Percentiles rank a stretch among this genome's conserved stretches.
Conservation (phyloP, 2,329 filamentous ascomycete species). For the Fusarium tricinctum region DNA sequence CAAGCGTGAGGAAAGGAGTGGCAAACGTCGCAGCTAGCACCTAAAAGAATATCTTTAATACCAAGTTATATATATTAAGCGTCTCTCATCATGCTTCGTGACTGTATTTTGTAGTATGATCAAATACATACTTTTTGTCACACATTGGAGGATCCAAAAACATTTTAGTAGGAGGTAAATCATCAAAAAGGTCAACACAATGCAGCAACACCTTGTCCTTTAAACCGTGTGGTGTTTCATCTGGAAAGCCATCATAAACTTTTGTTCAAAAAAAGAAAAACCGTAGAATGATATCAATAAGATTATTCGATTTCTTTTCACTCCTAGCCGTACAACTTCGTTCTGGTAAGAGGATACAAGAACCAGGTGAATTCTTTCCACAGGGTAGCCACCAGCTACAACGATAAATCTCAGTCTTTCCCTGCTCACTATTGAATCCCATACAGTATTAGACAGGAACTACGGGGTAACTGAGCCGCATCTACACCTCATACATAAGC, state of each 20-base stretch:
- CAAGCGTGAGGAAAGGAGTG: slow-evolving; percentile 24
- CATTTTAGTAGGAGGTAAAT: too few species aligned
- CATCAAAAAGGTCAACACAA: too few species aligned
- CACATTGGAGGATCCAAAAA: too few species aligned
- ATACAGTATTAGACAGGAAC: background rate
- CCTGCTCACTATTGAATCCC: background rate
- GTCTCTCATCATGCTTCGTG: background rate
- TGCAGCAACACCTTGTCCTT: too few species aligned
- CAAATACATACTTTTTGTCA: background rate
- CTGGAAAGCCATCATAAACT: background rate
- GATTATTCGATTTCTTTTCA: too few species aligned
- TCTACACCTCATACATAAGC: background rate
- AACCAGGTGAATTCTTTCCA: background rate
- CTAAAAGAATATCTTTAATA: slow-evolving; percentile 38
- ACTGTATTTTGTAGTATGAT: background rate
- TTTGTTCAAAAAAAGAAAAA: too few species aligned
- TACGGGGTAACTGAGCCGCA: too few species aligned
- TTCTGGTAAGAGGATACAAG: background rate
- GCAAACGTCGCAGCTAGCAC: slow-evolving; percentile 32
- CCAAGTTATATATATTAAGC: slow-evolving; percentile 21
- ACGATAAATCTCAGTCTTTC: background rate
- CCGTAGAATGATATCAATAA: too few species aligned
- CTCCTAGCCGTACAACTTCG: too few species aligned
- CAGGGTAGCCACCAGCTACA: background rate
- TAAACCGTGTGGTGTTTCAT: background rate